A percentile compares a stretch with the other conserved stretches of the same genome.
Evolutionary conservation across 139 green algal genomes (phyloP).

Genomic region (Diplosphaera chodatii): DNA sequence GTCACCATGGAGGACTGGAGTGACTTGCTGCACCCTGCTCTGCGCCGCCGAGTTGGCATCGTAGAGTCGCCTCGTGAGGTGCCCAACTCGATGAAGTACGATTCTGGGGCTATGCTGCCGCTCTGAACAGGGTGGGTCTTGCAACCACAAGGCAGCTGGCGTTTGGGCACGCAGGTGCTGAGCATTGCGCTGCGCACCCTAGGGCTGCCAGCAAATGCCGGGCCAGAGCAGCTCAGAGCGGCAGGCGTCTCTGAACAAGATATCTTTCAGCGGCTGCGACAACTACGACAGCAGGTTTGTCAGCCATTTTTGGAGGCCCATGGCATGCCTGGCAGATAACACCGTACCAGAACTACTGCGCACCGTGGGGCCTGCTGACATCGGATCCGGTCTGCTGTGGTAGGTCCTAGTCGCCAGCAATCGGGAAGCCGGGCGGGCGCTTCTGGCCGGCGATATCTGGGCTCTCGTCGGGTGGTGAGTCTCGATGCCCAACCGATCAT

Average conservation of each 20-base stretch:
- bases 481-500: neutral
- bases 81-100: too few species aligned
- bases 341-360: too few species aligned
- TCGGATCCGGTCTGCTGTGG: too few species aligned
- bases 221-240: constrained; percentile 20
- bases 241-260: constrained; percentile 27
- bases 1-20: constrained; percentile 60
- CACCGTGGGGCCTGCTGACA: too few species aligned
- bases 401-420: constrained; percentile 63
- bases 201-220: constrained; percentile 40
- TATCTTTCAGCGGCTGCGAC: constrained; percentile 19
- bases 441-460: constrained; percentile 64
- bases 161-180: constrained; percentile 30
- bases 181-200: constrained; percentile 62
- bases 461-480: constrained; percentile 57
- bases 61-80: constrained; percentile 61
- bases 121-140: too few species aligned
- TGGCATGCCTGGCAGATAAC: neutral
- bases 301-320: neutral
- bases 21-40: constrained; percentile 71
- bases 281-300: constrained; percentile 25
- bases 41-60: constrained; percentile 58
- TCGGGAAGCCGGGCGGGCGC: constrained; percentile 53
- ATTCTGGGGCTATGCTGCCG: too few species aligned
- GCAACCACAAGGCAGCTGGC: too few species aligned